phyloP scores from a whole-genome alignment of 257 asterid genomes.

The Solanum tarijense region DNA sequence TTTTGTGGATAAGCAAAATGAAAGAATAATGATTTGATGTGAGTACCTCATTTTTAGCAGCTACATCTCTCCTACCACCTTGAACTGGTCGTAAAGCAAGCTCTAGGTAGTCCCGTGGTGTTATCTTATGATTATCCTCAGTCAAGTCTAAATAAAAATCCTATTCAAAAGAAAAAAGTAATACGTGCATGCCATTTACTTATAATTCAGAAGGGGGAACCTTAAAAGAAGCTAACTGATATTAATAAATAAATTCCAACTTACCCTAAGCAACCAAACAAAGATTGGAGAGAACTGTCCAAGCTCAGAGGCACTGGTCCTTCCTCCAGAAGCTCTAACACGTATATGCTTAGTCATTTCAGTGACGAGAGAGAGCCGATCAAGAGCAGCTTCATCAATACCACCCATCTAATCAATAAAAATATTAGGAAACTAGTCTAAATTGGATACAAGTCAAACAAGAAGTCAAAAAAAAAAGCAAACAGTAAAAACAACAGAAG shows the following conservation, averaged over 20 bases:
- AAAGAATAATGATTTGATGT: not conserved
- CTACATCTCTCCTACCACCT: constrained; percentile 64
- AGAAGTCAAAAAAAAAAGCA: not conserved
- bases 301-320: constrained; percentile 75
- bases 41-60: constrained; percentile 86
- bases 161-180: constrained; percentile 25
- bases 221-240: not conserved
- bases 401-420: constrained; percentile 81
- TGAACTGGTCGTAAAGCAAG: constrained; percentile 76
- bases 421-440: not conserved
- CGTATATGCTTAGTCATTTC: constrained; percentile 99
- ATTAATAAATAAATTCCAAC: not conserved
- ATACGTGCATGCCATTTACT: not conserved
- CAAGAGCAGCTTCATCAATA: constrained; percentile 97
- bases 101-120: constrained; percentile 99
- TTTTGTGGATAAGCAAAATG: not conserved
- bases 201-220: not conserved
- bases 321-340: constrained; percentile 86
- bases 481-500: not conserved
- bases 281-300: constrained; percentile 95
- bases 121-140: constrained; percentile 80
- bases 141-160: constrained; percentile 84
- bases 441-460: not conserved
- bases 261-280: constrained; percentile 98
- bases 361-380: constrained; percentile 95